A percentile compares a stretch with the other conserved stretches of the same genome.
Conservation (phyloP, 108 stramenopile genomes). For the Cyclostephanos tholiformis region DNA sequence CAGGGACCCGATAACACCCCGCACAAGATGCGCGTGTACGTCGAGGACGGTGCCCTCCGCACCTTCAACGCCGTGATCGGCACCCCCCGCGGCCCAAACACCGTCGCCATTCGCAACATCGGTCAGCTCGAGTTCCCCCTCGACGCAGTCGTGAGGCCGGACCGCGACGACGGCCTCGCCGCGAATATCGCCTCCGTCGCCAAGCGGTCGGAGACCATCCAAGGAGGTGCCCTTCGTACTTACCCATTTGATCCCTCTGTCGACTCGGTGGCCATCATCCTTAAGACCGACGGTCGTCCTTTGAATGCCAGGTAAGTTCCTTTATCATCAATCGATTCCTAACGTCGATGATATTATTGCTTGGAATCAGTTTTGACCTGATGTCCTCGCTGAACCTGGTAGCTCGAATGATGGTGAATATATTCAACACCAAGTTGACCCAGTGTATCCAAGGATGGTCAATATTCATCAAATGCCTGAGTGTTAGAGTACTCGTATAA, state of each 20-base stretch:
- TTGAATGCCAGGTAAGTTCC: slow-evolving; percentile 51
- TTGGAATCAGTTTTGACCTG: not conserved
- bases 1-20: slow-evolving; percentile 85
- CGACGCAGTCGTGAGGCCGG: slow-evolving; percentile 63
- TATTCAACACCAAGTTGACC: too few relatives aligned
- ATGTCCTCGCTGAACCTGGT: not conserved
- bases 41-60: slow-evolving; percentile 77
- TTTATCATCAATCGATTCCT: not conserved
- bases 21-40: slow-evolving; percentile 76
- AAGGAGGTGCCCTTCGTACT: slow-evolving; percentile 80
- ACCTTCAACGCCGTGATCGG: slow-evolving; percentile 76
- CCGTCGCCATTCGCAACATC: slow-evolving; percentile 81
- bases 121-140: slow-evolving; percentile 80
- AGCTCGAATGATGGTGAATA: not conserved
- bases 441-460: too few relatives aligned
- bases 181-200: slow-evolving; percentile 48
- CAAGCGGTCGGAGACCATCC: slow-evolving; percentile 58
- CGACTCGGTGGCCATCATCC: slow-evolving; percentile 64
- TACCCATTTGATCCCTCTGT: slow-evolving; percentile 74
- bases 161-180: slow-evolving; percentile 54
- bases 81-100: slow-evolving; percentile 75
- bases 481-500: not conserved
- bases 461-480: too few relatives aligned
- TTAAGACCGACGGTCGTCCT: slow-evolving; percentile 81
- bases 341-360: not conserved